Evolutionary conservation across 176 grass and related monocot species (phyloP).

Genomic region (Phragmites australis): DNA sequence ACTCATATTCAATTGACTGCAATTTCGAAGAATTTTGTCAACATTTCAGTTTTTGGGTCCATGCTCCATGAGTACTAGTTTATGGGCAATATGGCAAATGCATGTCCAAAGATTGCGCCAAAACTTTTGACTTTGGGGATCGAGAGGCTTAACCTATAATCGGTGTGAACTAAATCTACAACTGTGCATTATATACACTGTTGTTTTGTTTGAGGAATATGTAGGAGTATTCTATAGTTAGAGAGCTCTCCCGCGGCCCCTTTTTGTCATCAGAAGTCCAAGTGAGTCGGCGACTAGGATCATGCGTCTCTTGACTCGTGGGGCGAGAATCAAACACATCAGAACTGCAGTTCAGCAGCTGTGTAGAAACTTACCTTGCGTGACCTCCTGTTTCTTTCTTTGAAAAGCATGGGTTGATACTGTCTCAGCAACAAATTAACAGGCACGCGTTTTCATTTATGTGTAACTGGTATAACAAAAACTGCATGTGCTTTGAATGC

Average conservation of each 20-base stretch:
- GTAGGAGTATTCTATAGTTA: background rate
- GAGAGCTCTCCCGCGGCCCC: background rate
- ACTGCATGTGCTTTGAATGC: too few relatives aligned
- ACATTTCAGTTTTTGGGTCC: background rate
- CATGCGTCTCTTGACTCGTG: background rate
- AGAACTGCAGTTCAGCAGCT: background rate
- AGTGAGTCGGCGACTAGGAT: background rate
- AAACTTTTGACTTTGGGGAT: conserved; percentile 24
- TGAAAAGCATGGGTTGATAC: background rate
- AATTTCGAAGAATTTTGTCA: conserved; percentile 29
- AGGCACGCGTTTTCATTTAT: background rate
- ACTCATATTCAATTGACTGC: background rate
- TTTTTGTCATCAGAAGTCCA: conserved; percentile 4
- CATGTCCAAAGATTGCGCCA: background rate
- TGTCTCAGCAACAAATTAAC: background rate
- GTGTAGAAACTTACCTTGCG: background rate
- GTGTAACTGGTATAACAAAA: too few relatives aligned
- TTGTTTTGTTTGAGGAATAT: too few relatives aligned
- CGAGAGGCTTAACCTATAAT: background rate
- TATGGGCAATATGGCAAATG: background rate
- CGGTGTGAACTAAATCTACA: background rate
- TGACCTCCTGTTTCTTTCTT: background rate
- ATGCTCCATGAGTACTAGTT: background rate
- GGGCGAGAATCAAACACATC: background rate
- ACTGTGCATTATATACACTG: background rate